phyloP scores from a whole-genome alignment of 192 early-diverging fungal genomes.

The Coemansia reversa region DNA sequence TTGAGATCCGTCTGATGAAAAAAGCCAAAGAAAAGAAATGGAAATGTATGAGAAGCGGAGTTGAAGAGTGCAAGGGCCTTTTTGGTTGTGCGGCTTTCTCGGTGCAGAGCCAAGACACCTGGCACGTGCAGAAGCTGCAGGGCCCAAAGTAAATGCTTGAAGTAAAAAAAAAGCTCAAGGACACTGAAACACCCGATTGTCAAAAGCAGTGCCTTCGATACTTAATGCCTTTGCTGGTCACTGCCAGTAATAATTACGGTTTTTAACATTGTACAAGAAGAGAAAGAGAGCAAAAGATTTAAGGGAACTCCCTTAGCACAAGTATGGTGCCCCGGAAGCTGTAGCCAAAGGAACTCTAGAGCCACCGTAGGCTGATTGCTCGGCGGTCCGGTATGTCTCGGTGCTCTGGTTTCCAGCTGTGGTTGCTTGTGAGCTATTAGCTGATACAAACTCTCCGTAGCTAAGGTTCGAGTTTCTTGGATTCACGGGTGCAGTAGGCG shows the following conservation, averaged over 20 bases:
- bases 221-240: too few species aligned
- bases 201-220: too few species aligned
- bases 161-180: too few species aligned
- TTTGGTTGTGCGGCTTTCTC: too few species aligned
- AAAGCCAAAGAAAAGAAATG: conserved; percentile 3
- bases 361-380: conserved; percentile 24
- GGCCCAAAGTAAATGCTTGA: too few species aligned
- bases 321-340: conserved; percentile 1
- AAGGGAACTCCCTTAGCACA: background rate
- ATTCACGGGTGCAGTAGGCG: conserved; percentile 11
- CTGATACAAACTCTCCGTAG: conserved; percentile 45
- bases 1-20: background rate
- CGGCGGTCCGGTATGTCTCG: conserved; percentile 47
- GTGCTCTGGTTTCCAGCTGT: conserved; percentile 26
- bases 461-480: conserved; percentile 25
- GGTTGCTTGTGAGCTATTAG: conserved; percentile 15
- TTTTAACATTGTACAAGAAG: background rate
- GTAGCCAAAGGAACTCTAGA: conserved; percentile 8
- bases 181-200: too few species aligned
- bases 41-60: background rate
- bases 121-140: too few species aligned
- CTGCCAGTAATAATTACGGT: too few species aligned
- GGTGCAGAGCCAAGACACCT: too few species aligned
- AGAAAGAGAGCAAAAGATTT: background rate
- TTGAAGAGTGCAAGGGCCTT: too few species aligned